Percentiles rank a stretch among this genome's conserved stretches.
Evolutionary conservation across 306 rosid species (phyloP).

Genomic region (Oxytropis ochrocephala): DNA sequence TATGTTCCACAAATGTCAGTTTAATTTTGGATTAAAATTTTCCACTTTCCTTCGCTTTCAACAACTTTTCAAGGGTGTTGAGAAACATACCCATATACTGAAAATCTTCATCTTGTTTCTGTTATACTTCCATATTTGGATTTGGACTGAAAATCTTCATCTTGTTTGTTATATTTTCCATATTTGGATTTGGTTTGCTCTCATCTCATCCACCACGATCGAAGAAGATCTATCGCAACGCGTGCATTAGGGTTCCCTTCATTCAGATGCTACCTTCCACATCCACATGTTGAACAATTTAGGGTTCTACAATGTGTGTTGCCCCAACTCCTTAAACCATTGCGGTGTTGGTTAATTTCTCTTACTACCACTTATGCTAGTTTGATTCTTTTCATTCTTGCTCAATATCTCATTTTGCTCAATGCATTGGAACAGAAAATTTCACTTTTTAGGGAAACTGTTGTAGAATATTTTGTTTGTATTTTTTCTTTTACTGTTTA

Average conservation of each 20-base stretch:
- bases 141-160: neutral
- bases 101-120: neutral
- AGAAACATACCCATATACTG: neutral
- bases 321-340: slow-evolving; percentile 23
- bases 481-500: neutral
- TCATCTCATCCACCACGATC: neutral
- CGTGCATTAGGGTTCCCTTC: slow-evolving; percentile 16
- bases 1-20: neutral
- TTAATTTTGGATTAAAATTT: too few species aligned
- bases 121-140: neutral
- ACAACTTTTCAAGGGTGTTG: neutral
- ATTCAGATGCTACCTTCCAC: slow-evolving; percentile 23
- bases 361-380: neutral
- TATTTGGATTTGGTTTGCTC: neutral
- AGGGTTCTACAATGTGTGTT: slow-evolving; percentile 15
- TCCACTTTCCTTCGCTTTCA: too few species aligned
- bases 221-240: neutral
- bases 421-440: slow-evolving; percentile 2
- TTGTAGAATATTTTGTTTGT: slow-evolving; percentile 27
- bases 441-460: slow-evolving; percentile 22
- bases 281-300: slow-evolving; percentile 23
- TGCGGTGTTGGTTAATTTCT: slow-evolving; percentile 34
- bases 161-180: neutral
- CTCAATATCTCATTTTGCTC: neutral
- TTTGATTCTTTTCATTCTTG: neutral